Percentiles rank a stretch among this genome's conserved stretches.
Conservation (phyloP, 352 stramenopile genomes). For the Lagenidium sp. region DNA sequence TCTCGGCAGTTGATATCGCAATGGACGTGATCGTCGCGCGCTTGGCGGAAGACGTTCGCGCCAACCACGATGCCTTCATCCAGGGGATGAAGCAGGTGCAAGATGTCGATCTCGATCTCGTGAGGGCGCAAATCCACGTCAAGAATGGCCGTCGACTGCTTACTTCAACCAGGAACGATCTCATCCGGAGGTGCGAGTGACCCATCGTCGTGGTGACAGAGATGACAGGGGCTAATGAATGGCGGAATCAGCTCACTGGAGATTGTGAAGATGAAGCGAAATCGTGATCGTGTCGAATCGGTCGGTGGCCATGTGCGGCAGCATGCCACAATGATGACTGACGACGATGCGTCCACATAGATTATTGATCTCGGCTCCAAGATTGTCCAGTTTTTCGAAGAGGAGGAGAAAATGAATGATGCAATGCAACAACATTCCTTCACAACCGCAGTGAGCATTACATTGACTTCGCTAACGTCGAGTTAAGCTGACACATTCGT, state of each 20-base stretch:
- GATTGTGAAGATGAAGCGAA: slow-evolving; percentile 78
- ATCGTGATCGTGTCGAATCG: slow-evolving; percentile 66
- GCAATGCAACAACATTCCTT: slow-evolving; percentile 54
- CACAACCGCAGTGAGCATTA: slow-evolving; percentile 43
- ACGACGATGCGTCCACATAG: too few species aligned
- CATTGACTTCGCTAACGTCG: too few species aligned
- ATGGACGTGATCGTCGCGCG: slow-evolving; percentile 68
- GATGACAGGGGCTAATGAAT: not conserved
- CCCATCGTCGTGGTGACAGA: not conserved
- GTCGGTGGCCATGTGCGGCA: slow-evolving; percentile 13
- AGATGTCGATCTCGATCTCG: slow-evolving; percentile 78
- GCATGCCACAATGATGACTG: too few species aligned
- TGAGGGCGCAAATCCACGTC: slow-evolving; percentile 80
- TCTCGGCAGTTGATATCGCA: slow-evolving; percentile 71
- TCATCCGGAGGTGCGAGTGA: slow-evolving; percentile 46
- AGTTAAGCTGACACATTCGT: not conserved
- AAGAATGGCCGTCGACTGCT: slow-evolving; percentile 78
- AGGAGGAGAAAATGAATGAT: slow-evolving; percentile 70
- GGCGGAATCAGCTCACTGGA: slow-evolving; percentile 39
- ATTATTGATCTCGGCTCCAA: slow-evolving; percentile 42
- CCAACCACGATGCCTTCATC: slow-evolving; percentile 72
- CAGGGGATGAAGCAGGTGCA: slow-evolving; percentile 85
- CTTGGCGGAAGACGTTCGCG: slow-evolving; percentile 75
- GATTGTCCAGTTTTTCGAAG: slow-evolving; percentile 52
- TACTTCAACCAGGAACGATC: slow-evolving; percentile 55